Evolutionary conservation across 2,329 filamentous ascomycete species (phyloP).

Genomic region (Trichoderma aggressivum): DNA sequence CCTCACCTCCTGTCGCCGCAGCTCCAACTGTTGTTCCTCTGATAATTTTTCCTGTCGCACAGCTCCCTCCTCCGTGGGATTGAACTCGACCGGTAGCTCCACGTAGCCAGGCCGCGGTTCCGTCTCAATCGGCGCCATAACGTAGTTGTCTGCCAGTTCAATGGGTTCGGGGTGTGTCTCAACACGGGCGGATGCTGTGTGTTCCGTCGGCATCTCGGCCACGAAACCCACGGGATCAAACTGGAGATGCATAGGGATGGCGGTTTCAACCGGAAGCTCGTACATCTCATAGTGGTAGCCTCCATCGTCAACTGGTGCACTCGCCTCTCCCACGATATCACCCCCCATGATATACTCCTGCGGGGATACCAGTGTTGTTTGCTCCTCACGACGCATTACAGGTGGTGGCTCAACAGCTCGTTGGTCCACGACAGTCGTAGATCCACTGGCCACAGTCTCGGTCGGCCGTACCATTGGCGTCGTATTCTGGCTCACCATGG

Average conservation of each 20-base stretch:
- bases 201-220: conserved; percentile 47
- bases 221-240: conserved; percentile 44
- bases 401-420: conserved; percentile 1
- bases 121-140: conserved; percentile 37
- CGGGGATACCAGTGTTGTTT: background rate
- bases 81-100: conserved; percentile 39
- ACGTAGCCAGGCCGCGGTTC: conserved; percentile 28
- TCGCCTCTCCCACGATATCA: conserved; percentile 8
- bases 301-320: background rate
- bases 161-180: conserved; percentile 45
- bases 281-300: conserved; percentile 22
- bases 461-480: conserved; percentile 29
- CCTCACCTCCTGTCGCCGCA: background rate
- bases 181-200: conserved; percentile 38
- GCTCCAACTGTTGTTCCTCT: conserved; percentile 19
- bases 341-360: conserved; percentile 20
- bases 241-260: conserved; percentile 21
- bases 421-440: background rate
- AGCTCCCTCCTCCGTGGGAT: conserved; percentile 28
- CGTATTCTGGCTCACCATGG: conserved; percentile 29
- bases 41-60: conserved; percentile 21
- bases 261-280: conserved; percentile 31
- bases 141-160: conserved; percentile 42
- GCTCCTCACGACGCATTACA: background rate
- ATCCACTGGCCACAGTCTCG: conserved; percentile 18